Conservation (phyloP, 1,284 basidiomycete genomes). For the Trichosporon faecale region DNA sequence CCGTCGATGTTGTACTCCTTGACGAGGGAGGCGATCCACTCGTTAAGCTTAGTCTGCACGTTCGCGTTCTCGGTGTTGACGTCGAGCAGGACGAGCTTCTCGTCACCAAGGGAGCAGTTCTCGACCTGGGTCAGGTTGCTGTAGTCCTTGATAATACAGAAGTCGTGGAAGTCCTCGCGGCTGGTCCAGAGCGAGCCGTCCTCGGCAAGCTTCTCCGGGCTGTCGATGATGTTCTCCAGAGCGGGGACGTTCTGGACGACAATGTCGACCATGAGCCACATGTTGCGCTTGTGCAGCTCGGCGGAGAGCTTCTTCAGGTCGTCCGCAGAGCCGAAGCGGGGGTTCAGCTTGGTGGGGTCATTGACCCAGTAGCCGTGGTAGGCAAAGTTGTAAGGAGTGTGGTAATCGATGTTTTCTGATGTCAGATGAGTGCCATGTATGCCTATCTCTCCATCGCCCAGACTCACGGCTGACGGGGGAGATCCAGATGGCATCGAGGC, state of each 20-base stretch:
- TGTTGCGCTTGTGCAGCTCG: conserved; percentile 65
- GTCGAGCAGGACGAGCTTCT: conserved; percentile 65
- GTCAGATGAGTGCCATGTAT: background rate
- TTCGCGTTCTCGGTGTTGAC: conserved; percentile 65
- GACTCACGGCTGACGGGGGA: conserved; percentile 34
- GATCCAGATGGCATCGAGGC: conserved; percentile 67
- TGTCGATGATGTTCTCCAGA: conserved; percentile 22
- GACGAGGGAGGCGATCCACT: conserved; percentile 64
- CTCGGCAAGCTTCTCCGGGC: conserved; percentile 29
- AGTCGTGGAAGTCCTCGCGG: conserved; percentile 59
- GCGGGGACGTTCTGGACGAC: conserved; percentile 72
- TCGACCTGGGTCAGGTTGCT: conserved; percentile 64
- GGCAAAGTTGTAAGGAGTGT: conserved; percentile 58
- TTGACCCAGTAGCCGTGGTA: conserved; percentile 55
- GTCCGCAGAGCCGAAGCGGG: conserved; percentile 64
- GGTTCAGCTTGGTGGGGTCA: conserved; percentile 64
- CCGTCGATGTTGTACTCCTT: conserved; percentile 60
- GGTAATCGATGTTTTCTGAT: conserved; percentile 63
- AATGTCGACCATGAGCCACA: conserved; percentile 76
- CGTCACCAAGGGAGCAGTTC: conserved; percentile 71
- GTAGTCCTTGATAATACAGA: conserved; percentile 63
- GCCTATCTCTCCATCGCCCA: background rate
- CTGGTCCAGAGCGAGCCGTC: conserved; percentile 42
- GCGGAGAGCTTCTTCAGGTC: conserved; percentile 65
- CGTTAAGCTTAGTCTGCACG: conserved; percentile 60